phyloP scores from a whole-genome alignment of 805 yeast genomes.

The Torulaspora indica region DNA sequence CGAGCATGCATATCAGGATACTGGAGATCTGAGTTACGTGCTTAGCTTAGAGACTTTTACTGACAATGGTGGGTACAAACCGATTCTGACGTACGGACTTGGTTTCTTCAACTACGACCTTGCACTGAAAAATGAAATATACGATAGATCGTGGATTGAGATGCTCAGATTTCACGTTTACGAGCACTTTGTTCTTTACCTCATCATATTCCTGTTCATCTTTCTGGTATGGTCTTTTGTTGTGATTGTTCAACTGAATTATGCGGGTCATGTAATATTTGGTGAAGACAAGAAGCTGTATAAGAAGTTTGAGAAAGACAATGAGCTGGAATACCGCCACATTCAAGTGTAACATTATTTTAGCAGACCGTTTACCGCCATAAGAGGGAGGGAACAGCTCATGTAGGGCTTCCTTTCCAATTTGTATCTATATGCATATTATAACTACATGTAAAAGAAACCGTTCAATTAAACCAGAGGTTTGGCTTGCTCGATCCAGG shows the following conservation, averaged over 20 bases:
- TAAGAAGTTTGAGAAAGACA: slow-evolving; percentile 18
- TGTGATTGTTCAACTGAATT: slow-evolving; percentile 12
- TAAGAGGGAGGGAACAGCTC: neutral
- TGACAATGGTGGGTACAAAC: slow-evolving; percentile 32
- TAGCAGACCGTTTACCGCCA: slow-evolving; percentile 1
- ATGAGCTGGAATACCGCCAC: slow-evolving; percentile 23
- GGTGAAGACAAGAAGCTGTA: slow-evolving; percentile 10
- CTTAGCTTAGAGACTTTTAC: slow-evolving; percentile 29
- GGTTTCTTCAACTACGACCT: slow-evolving; percentile 35
- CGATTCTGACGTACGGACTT: slow-evolving; percentile 30
- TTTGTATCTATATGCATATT: slow-evolving; percentile 8
- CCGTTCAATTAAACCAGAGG: slow-evolving; percentile 14
- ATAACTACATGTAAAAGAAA: neutral
- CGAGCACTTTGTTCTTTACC: slow-evolving; percentile 23
- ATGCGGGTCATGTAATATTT: slow-evolving; percentile 9
- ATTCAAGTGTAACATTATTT: slow-evolving; percentile 14
- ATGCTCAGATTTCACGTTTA: slow-evolving; percentile 26
- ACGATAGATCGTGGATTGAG: slow-evolving; percentile 18
- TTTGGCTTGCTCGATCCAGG: slow-evolving; percentile 26
- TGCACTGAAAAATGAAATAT: slow-evolving; percentile 23
- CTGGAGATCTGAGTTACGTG: slow-evolving; percentile 28
- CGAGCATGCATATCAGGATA: slow-evolving; percentile 38
- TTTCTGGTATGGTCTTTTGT: slow-evolving; percentile 18
- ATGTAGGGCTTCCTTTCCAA: neutral
- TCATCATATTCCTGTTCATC: slow-evolving; percentile 17